Evolutionary conservation across 768 basidiomycete genomes (phyloP), one percentile per base, ranked within the genome.

Genomic region (Pisolithus microcarpus): DNA sequence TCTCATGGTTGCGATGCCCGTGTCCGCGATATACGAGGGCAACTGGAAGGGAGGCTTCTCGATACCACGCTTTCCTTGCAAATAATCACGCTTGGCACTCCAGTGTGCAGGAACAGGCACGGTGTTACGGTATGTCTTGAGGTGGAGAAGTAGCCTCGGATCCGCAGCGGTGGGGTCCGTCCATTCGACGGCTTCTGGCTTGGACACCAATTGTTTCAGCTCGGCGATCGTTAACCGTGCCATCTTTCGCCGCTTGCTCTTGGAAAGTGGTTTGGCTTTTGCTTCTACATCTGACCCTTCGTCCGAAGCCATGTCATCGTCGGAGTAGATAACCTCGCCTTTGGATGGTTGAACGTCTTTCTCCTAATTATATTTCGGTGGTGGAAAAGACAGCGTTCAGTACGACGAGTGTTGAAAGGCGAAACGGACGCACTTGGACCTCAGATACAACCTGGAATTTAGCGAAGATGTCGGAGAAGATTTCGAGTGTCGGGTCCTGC

Each of bases 141-240:
- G 80, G 60, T 92, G 90, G 28, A 99, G 76, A 13, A 99, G 81
- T 23, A 97, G 70, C 42, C 94, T 82, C 7, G 96, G 96, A 72
- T 99, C 96, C 1, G 88, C 76, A 15, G 96, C 96, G 11, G 92
- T 89, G 47, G 93, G 90, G 66, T 99, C 96, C 26, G 92, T 94
- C 96, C 96, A 99, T 66, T 99, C 96, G 49, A 99, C 96, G 13
- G 97, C 90, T 65, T 99, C 96, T 3, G 96, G 93, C 62, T 97
- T 92, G 64, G 88, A 86, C 51, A 97, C 94, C 43, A 97, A 81
- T 55, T 94, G 92, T 65, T 99, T 99, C 63, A 98, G 83, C 61
- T 98, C 95, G 0, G 96, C 90, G 15, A 99, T 96, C 1, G 91
- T 91, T 2, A 97, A 75, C 49, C 94, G 79, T 47, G 85, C 84